Evolutionary conservation across 805 yeast species (phyloP).

Genomic region (Starmerella tilneyi): DNA sequence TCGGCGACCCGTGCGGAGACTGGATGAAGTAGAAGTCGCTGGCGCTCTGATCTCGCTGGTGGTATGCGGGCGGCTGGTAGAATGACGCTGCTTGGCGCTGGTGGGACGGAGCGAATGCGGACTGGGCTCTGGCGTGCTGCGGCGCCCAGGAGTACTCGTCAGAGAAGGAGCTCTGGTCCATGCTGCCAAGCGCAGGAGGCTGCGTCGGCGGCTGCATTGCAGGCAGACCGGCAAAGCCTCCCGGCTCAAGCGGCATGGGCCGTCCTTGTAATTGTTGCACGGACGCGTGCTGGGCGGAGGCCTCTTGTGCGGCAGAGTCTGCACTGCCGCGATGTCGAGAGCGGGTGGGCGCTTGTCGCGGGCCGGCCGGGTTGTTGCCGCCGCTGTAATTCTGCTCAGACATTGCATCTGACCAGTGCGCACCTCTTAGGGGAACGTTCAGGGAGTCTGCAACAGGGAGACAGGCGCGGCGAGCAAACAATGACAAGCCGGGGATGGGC

Average conservation of each 20-base stretch:
- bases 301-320: background rate
- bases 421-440: background rate
- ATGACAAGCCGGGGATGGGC: background rate
- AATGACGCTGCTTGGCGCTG: constrained; percentile 4
- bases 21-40: constrained; percentile 18
- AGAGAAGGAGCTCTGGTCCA: background rate
- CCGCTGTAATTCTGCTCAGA: constrained; percentile 5
- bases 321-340: background rate
- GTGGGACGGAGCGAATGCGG: constrained; percentile 11
- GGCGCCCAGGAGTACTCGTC: constrained; percentile 4
- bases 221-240: background rate
- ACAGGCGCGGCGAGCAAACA: background rate
- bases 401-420: constrained; percentile 1
- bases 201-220: background rate
- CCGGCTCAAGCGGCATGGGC: background rate
- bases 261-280: background rate
- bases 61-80: constrained; percentile 6
- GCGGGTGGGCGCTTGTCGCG: background rate
- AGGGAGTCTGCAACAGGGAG: background rate
- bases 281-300: background rate
- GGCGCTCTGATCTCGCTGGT: constrained; percentile 10
- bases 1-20: constrained; percentile 12
- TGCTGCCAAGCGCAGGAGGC: background rate
- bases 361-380: background rate
- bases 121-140: constrained; percentile 5